Conservation (phyloP, 805 yeast species). For the Monosporozyma aerobia region DNA sequence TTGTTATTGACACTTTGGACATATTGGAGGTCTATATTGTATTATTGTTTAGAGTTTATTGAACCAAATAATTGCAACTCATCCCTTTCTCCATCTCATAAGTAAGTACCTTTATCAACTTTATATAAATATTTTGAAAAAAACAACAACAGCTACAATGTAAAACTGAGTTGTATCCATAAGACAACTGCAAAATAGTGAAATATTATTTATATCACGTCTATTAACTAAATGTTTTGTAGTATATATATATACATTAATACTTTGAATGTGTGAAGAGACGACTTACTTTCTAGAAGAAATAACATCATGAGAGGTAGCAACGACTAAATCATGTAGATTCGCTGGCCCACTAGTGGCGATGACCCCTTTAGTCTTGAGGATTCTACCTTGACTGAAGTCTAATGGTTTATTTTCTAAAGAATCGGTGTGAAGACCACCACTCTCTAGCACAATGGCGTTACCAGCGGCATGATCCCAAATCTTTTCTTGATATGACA, state of each 20-base stretch:
- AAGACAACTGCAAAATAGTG: no score
- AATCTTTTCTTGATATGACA: conserved; percentile 78
- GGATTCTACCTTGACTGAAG: conserved; percentile 77
- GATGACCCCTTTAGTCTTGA: conserved; percentile 82
- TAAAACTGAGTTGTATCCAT: no score
- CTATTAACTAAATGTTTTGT: neutral
- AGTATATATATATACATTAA: neutral
- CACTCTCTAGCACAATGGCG: conserved; percentile 77
- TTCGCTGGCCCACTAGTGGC: conserved; percentile 46
- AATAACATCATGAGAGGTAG: conserved; percentile 19
- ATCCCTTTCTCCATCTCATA: no score
- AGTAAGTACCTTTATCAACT: no score
- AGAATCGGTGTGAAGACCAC: conserved; percentile 78
- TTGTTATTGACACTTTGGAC: conserved; percentile 22
- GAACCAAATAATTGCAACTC: no score
- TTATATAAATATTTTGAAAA: no score
- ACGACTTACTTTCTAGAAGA: conserved; percentile 11
- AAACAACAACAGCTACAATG: no score
- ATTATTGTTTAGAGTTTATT: no score
- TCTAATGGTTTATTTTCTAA: conserved; percentile 64
- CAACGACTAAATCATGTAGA: conserved; percentile 21
- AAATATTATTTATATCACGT: neutral
- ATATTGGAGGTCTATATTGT: neutral
- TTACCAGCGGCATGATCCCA: conserved; percentile 99
- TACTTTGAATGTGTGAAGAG: neutral